Evolutionary conservation across 1,139 yeast genomes (phyloP), one percentile per base, ranked within the genome.

Genomic region (Debaryomyces fabryi): DNA sequence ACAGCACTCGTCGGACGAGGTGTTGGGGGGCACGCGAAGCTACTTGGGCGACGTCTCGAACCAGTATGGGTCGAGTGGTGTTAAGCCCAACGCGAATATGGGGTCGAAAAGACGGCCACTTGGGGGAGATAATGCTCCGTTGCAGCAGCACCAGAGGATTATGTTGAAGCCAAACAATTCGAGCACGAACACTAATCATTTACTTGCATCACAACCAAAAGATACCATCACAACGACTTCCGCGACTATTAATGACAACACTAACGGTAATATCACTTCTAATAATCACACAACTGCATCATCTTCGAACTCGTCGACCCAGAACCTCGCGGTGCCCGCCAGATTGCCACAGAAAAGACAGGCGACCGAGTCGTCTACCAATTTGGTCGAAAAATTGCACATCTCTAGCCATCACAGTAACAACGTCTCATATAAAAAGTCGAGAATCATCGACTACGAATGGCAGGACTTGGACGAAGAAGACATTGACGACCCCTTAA

Each of bases 391-490:
- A 52, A 75, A 76, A 57, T 65, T 74, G 48, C 68, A 69, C 52
- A 57, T 56, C 25, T 49, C 57, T 32, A 61, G 53, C 44, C 36
- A 16, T 18, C 53, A 58, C 32, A 46, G 32, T 27, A 57, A 38
- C 60, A 62, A 49, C 63, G 37, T 47, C 27, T 50, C 52, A 39
- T 60, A 65, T 45, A 67, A 67, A 51, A 74, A 73, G 56, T 62
- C 76, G 8, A 65, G 71, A 47, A 64, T 69, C 35, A 70, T 74
- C 27, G 81, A 75, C 51, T 78, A 84, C 59, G 82, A 79, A 54
- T 91, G 96, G 96, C 96, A 89, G 60, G 97, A 92, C 65, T 75
- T 92, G 51, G 97, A 92, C 64, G 92, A 87, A 45, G 97, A 89
- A 59, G 99, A 93, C 65, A 72, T 75, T 52, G 92, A 88, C 59